A percentile compares a stretch with the other conserved stretches of the same genome.
phyloP scores from a whole-genome alignment of 1,139 yeast genomes.

The Magnusiomyces tetraspermus region DNA sequence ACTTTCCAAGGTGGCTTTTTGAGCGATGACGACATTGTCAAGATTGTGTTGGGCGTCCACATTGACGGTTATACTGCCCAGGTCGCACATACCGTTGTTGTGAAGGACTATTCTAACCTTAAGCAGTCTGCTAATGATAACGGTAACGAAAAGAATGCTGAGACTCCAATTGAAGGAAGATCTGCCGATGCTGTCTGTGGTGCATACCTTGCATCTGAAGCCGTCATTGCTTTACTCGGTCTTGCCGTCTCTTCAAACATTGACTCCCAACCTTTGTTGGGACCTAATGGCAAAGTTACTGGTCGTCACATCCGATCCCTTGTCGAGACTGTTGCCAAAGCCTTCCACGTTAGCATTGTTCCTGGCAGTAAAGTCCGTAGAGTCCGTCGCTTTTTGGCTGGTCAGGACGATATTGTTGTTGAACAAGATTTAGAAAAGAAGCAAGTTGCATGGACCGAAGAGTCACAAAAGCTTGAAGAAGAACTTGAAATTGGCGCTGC shows the following conservation, averaged over 20 bases:
- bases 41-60: constrained; percentile 77
- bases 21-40: constrained; percentile 73
- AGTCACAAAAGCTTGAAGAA: constrained; percentile 41
- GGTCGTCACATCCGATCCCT: constrained; percentile 62
- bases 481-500: constrained; percentile 7
- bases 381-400: constrained; percentile 85
- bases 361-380: constrained; percentile 92
- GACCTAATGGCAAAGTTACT: constrained; percentile 37
- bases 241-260: constrained; percentile 50
- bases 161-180: constrained; percentile 72
- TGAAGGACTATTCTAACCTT: constrained; percentile 42
- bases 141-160: constrained; percentile 37
- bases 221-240: constrained; percentile 66
- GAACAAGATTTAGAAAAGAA: constrained; percentile 66
- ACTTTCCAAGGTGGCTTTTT: constrained; percentile 37
- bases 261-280: constrained; percentile 46
- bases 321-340: constrained; percentile 72
- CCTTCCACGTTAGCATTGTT: constrained; percentile 72
- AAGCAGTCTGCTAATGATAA: constrained; percentile 21
- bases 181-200: constrained; percentile 89
- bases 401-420: constrained; percentile 86
- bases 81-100: constrained; percentile 76
- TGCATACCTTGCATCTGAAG: constrained; percentile 77
- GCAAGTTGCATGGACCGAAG: constrained; percentile 93
- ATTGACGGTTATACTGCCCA: constrained; percentile 91